Evolutionary conservation across 192 early-diverging fungal genomes (phyloP), one percentile per base, ranked within the genome.

Genomic region (Podila verticillata): DNA sequence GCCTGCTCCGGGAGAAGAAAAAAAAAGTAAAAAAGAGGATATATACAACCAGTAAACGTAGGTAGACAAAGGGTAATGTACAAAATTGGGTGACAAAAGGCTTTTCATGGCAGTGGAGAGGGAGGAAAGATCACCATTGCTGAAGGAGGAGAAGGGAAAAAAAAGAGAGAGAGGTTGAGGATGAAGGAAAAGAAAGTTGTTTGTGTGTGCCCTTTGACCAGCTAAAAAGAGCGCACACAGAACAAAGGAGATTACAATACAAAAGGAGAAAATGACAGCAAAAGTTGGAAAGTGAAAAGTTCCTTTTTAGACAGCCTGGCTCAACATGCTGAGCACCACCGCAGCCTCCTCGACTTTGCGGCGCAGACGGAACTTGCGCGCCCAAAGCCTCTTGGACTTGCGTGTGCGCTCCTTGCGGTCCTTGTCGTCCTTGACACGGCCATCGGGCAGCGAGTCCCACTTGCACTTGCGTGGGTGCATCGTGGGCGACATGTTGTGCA

Each of bases 391-490:
- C 65, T 80, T 80, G 32, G 65, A 68, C 70, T 80, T 80, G 6
- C 75, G 48, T 1, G 75, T 80, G 15, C 75, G 69, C 30, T 80
- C 75, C 57, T 80, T 80, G 0, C 75, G 75, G 56, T 80, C 75
- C 70, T 80, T 80, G 48, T 80, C 75, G 19, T 80, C 75, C 61
- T 80, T 80, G 60, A 80, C 75, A 29, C 75, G 75, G 54, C 75
- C 75, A 35, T 80, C 75, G 20, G 75, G 75, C 15, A 80, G 32
- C 5, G 75, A 80, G 54, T 80, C 75, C 75, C 75, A 80, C 51
- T 80, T 80, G 70, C 75, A 80, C 44, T 80, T 80, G 39, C 75
- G 69, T 5, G 75, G 75, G 39, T 80, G 75, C 47, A 80, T 80
- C 6, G 75, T 68, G 2, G 75, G 75, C 5, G 69, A 72, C 75